Evolutionary conservation across 2,329 filamentous ascomycete species (phyloP), one percentile per base, ranked within the genome.

Genomic region (Zymoseptoria tritici): DNA sequence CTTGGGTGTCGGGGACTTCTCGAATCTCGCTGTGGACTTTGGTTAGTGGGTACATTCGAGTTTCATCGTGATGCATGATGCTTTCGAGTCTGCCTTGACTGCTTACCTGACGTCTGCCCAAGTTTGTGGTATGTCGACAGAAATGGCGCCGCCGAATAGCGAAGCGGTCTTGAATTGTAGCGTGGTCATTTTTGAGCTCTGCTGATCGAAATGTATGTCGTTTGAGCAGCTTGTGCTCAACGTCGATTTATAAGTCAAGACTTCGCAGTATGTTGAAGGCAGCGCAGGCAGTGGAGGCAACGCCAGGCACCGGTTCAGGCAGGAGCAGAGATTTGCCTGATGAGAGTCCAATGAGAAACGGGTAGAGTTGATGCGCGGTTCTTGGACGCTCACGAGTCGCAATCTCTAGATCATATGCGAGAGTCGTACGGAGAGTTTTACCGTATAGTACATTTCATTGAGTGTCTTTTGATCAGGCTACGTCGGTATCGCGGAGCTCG

Each of bases 1-100:
- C 93, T 78, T 97, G 92, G 74, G 95, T 89, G 73, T 93, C 87
- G 55, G 89, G 89, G 4, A 92, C 85, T 76, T 91, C 83, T 64
- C 89, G 85, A 67, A 91, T 81, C 57, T 83, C 82, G 77, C 88
- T 90, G 65, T 60, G 52, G 11, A 13, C 26, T 13, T 6, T 46
- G 6, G 46, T 26, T 20, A 42, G 54, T 49, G 24, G 49, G 54
- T 13, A 21, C 2, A 19, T 4, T 26, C 5, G 19, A 21, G 42
- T 19, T 52, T n/a, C 13, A 46, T 46, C 4, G 16, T 16, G 4
- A 46, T 13, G 36, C 5, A 46, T 46, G 36, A 46, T 46, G 13
- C 16, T n/a, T 7, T n/a, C 9, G 6, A 46, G 36, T n/a, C 36
- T 46, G 36, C 16, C 11, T 2, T n/a, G 16, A n/a, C 13, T 46